A percentile compares a stretch with the other conserved stretches of the same genome.
Conservation (phyloP, 352 stramenopile species). For the Pythium aristosporum region DNA sequence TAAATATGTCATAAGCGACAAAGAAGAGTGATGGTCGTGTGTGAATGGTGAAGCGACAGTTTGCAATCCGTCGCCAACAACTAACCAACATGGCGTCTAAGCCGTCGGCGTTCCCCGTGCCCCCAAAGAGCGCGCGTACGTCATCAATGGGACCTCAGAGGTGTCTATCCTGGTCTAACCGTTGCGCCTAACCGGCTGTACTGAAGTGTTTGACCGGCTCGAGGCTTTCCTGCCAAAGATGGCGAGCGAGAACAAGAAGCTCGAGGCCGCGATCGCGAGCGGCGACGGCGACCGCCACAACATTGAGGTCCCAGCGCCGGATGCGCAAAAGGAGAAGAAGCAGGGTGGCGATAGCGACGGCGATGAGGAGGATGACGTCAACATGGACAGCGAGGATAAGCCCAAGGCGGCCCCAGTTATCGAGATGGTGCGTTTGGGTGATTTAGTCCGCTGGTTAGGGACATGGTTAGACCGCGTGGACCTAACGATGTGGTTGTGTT, state of each 20-base stretch:
- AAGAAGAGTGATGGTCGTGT: constrained; percentile 14
- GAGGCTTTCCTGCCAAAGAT: constrained; percentile 76
- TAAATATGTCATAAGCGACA: constrained; percentile 9
- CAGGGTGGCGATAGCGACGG: constrained; percentile 13
- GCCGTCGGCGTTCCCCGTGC: constrained; percentile 41
- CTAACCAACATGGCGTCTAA: constrained; percentile 18
- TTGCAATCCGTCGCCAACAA: not conserved
- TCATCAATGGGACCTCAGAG: constrained; percentile 5
- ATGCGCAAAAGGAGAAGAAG: constrained; percentile 2
- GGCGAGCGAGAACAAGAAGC: constrained; percentile 73
- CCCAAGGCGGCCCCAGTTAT: constrained; percentile 44
- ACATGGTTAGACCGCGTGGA: not conserved
- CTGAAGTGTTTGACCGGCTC: constrained; percentile 65
- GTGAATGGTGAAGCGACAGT: constrained; percentile 14
- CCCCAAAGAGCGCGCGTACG: constrained; percentile 66
- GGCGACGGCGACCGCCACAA: constrained; percentile 66
- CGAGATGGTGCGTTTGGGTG: constrained; percentile 62
- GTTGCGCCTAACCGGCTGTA: constrained; percentile 19
- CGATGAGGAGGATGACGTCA: not conserved
- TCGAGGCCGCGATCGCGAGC: constrained; percentile 55
- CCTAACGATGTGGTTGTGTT: not conserved
- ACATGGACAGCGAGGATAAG: constrained; percentile 31
- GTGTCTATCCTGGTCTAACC: not conserved
- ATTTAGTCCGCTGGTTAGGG: not conserved
- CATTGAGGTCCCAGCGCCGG: constrained; percentile 49